Conservation (phyloP, 2,329 filamentous ascomycete species). For the Aspergillus puulaauensis region DNA sequence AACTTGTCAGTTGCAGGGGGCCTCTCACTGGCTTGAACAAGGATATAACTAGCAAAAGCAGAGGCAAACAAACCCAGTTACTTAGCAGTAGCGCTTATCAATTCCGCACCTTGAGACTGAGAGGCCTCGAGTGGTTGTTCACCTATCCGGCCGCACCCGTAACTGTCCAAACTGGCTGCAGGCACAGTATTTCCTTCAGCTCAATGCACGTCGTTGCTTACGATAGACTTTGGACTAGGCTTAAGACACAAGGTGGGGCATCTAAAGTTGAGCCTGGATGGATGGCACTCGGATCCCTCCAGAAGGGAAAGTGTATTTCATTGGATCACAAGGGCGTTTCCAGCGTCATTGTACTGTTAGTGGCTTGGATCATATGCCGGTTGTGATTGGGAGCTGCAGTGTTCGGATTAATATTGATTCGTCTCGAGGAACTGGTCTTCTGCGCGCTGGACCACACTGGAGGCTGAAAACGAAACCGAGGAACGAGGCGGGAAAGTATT, state of each 20-base stretch:
- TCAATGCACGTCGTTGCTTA: neutral
- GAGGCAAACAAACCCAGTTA: neutral
- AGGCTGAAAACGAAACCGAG: too few species aligned
- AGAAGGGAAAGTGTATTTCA: neutral
- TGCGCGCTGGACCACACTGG: neutral
- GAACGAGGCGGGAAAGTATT: too few species aligned
- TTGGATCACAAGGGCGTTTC: conserved; percentile 10
- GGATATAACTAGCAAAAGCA: neutral
- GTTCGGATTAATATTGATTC: neutral
- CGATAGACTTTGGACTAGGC: neutral
- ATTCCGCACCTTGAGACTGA: neutral
- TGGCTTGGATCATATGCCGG: conserved; percentile 7
- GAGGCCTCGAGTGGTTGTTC: neutral
- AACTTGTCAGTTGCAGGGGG: neutral
- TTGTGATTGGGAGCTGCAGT: neutral
- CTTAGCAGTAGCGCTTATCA: neutral
- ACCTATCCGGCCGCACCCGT: neutral
- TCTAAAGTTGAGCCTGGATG: conserved; percentile 11
- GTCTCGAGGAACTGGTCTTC: neutral
- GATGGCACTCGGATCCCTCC: conserved; percentile 16
- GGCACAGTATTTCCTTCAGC: neutral
- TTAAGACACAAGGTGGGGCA: conserved; percentile 8
- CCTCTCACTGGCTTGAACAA: neutral
- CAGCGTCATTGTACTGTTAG: conserved; percentile 14
- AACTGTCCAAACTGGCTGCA: neutral